phyloP scores from a whole-genome alignment of 2,329 filamentous ascomycete genomes.

The Aspergillus sp. region DNA sequence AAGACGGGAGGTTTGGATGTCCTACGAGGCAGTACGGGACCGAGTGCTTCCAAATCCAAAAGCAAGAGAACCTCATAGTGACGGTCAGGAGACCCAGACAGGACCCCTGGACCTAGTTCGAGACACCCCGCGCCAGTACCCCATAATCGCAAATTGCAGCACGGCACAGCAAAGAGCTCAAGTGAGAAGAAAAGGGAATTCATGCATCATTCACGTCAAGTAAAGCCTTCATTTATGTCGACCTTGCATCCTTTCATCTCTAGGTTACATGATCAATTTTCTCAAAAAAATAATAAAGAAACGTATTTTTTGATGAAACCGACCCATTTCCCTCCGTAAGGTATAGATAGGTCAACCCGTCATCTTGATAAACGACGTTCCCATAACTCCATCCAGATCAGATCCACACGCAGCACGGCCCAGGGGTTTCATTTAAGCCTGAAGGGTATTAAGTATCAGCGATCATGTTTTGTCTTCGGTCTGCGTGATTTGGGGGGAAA shows the following conservation, averaged over 20 bases:
- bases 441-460: conserved; percentile 8
- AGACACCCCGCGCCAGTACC: too few species aligned
- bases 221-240: conserved; percentile 37
- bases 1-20: too few species aligned
- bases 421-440: conserved; percentile 31
- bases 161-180: too few species aligned
- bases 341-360: conserved; percentile 34
- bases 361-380: conserved; percentile 32
- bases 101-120: too few species aligned
- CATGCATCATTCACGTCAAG: conserved; percentile 33
- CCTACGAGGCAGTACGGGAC: too few species aligned
- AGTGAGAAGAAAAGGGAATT: background rate
- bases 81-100: too few species aligned
- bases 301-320: conserved; percentile 31
- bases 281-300: conserved; percentile 11
- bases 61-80: too few species aligned
- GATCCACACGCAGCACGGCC: conserved; percentile 27
- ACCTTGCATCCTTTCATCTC: conserved; percentile 34
- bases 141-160: too few species aligned
- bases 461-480: background rate
- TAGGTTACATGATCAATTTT: conserved; percentile 43
- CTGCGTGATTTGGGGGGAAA: background rate
- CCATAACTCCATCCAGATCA: conserved; percentile 39
- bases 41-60: too few species aligned
- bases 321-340: conserved; percentile 21